These are phyloP conservation scores for Hysterium pulicare DNA, from an alignment of 2,329 filamentous ascomycete species.

Conservation along the genomic window DNA sequence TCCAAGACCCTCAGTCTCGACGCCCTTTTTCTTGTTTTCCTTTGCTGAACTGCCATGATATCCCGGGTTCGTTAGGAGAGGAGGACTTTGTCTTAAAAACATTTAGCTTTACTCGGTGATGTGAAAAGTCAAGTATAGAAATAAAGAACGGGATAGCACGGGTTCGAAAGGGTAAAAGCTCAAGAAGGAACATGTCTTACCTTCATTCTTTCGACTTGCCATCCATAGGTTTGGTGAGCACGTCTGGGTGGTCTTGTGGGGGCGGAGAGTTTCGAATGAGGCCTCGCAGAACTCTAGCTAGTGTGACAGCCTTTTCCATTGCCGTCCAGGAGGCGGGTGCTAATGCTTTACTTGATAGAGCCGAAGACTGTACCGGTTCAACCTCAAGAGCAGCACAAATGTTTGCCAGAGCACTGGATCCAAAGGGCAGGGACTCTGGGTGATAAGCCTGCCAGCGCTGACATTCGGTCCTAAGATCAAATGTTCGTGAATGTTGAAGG, in stretches of 20 bases:
- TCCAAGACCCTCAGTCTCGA: too few relatives aligned
- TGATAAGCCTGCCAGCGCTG: constrained; percentile 98
- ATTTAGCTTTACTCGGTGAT: too few relatives aligned
- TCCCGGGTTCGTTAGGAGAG: too few relatives aligned
- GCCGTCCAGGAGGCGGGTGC: constrained; percentile 93
- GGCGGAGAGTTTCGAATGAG: constrained; percentile 96
- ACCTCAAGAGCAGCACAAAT: constrained; percentile 98
- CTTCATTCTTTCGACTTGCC: too few relatives aligned
- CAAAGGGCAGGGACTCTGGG: constrained; percentile 94
- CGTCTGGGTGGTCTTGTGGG: constrained; percentile 87
- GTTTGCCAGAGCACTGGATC: constrained; percentile 90
- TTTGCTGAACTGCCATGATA: too few relatives aligned
- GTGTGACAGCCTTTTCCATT: constrained; percentile 95
- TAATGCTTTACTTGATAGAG: constrained; percentile 95
- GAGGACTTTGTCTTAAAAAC: too few relatives aligned
- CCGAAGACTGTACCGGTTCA: constrained; percentile 93
- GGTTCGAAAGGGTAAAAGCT: too few relatives aligned
- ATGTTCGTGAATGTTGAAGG: constrained; percentile 94
- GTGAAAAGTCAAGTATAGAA: too few relatives aligned
- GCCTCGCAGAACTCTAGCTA: constrained; percentile 86
- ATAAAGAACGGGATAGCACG: too few relatives aligned
- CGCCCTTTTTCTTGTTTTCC: too few relatives aligned
- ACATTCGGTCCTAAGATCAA: constrained; percentile 95
- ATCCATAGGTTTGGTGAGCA: constrained; percentile 92
- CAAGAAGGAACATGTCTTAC: too few relatives aligned